Conservation (phyloP, 2,329 filamentous ascomycete genomes). For the Botrytis cinerea region DNA sequence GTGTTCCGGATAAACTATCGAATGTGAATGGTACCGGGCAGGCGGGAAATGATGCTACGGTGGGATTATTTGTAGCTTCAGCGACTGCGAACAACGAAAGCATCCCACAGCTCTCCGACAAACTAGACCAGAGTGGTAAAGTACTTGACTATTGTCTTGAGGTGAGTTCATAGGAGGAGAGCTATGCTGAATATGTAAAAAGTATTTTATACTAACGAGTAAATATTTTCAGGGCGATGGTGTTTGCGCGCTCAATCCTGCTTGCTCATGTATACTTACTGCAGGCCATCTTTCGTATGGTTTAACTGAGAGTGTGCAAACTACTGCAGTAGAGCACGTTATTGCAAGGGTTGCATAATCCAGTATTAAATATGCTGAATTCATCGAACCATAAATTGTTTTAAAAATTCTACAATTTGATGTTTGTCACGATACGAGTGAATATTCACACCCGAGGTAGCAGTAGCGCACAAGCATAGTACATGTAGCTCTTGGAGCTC, state of each 20-base stretch:
- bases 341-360: not conserved
- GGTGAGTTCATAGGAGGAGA: too few species aligned
- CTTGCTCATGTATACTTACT: not conserved
- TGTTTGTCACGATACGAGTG: not conserved
- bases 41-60: not conserved
- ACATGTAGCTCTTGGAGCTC: too few species aligned
- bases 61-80: not conserved
- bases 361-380: not conserved
- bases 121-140: not conserved
- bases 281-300: not conserved
- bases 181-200: too few species aligned
- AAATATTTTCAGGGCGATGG: too few species aligned
- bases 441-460: too few species aligned
- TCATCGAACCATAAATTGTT: fast-evolving
- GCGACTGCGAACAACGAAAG: not conserved
- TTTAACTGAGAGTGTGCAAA: not conserved
- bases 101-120: not conserved
- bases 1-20: too few species aligned
- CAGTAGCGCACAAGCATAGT: too few species aligned
- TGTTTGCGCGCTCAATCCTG: too few species aligned
- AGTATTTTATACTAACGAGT: too few species aligned
- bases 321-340: not conserved
- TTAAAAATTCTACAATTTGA: not conserved
- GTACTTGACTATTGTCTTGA: not conserved
- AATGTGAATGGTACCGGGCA: not conserved